Conservation (phyloP, 208 protist species). For the Acanthamoeba castellanii region DNA sequence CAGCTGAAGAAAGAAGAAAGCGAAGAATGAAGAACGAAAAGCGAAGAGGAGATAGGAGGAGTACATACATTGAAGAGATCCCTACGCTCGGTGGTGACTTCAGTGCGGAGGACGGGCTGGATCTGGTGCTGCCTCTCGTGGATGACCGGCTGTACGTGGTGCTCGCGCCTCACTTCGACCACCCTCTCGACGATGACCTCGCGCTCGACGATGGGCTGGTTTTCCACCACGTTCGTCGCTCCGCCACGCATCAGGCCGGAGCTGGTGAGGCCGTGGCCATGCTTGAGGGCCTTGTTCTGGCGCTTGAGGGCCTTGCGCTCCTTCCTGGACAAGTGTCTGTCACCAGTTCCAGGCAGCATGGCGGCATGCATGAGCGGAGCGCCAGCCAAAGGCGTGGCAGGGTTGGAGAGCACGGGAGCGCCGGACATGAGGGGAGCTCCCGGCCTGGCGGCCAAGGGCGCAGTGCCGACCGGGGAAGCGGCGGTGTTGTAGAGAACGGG, state of each 20-base stretch:
- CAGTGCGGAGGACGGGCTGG: background rate
- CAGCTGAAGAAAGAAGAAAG: too few species aligned
- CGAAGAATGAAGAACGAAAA: background rate
- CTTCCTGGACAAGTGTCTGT: background rate
- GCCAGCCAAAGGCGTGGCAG: background rate
- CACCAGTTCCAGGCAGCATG: background rate
- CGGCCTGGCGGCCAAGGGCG: too few species aligned
- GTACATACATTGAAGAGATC: background rate
- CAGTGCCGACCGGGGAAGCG: too few species aligned
- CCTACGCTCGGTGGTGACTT: background rate
- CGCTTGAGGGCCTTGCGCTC: constrained; percentile 16
- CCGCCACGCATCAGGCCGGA: too few species aligned
- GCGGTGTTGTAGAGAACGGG: background rate
- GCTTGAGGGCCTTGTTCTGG: constrained; percentile 17
- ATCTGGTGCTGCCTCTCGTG: background rate
- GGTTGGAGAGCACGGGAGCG: too few species aligned
- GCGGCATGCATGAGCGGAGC: background rate
- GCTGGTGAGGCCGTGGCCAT: background rate
- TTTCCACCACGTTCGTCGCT: background rate
- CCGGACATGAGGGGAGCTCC: too few species aligned
- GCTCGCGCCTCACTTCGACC: constrained; percentile 7
- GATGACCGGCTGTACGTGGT: background rate
- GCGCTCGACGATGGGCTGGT: background rate
- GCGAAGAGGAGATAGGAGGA: too few species aligned
- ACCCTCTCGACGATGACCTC: background rate